Evolutionary conservation across 768 basidiomycete species (phyloP), one percentile per base, ranked within the genome.

Genomic region (Dioszegia hungarica): DNA sequence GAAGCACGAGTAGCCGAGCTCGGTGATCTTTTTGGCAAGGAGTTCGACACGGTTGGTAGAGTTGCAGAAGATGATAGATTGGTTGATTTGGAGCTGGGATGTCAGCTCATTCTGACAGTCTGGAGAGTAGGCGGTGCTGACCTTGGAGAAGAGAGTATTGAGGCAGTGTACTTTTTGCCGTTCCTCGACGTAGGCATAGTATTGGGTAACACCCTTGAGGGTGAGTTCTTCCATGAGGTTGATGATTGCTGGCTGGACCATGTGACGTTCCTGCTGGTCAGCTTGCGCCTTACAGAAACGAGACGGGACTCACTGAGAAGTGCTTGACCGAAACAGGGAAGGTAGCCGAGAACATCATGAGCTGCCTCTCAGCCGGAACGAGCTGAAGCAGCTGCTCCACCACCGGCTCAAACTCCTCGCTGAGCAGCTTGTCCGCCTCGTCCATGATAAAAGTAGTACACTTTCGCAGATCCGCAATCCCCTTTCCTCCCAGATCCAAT

Each of bases 221-320:
- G 94, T 99, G 61, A 99, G 86, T 82, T 99, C 94, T 68, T 99
- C 94, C 94, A 99, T 99, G 77, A 99, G 86, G 79, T 99, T 99
- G 79, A 97, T 95, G 78, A 95, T 92, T 78, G 94, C 87, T 4
- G 95, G 92, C 60, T 85, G 83, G 60, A 82, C 84, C 93, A 99
- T 97, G 80, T 97, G 88, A 31, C 57, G 49, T 63, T 68, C 61
- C 59, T 62, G 49, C 40, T 15, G 31, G 33, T 68, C 45, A 66
- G 62, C 50, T 45, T 25, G n/a, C 22, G 2, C 53, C 19, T 37
- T 48, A 37, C 22, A 44, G 11, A n/a, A 51, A n/a, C 12, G 28
- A 37, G 8, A 15, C 28, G 41, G 12, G 15, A 63, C 78, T 48
- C 46, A 89, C 94, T 82, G 97, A 94, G 83, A 99, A 99, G 77